Evolutionary conservation across 176 grass and related monocot genomes (phyloP).

Genomic region (Oryza brachyantha): DNA sequence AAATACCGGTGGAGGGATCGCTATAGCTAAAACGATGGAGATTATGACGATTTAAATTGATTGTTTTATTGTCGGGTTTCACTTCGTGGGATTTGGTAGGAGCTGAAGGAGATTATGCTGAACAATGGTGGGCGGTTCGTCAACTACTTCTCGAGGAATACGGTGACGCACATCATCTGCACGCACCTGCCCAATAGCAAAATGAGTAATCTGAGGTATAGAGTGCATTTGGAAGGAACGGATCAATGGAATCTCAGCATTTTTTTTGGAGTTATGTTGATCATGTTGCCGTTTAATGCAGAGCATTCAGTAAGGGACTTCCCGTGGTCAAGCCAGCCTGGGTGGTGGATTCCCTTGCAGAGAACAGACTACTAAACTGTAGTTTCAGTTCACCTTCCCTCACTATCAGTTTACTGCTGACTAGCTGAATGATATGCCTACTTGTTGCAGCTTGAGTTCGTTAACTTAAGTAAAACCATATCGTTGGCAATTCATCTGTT

Average conservation of each 20-base stretch:
- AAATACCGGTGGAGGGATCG: background rate
- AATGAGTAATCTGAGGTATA: slow-evolving; percentile 76
- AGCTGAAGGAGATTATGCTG: slow-evolving; percentile 88
- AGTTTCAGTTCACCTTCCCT: slow-evolving; percentile 30
- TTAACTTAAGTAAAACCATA: background rate
- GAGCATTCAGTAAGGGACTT: slow-evolving; percentile 74
- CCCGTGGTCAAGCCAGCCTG: slow-evolving; percentile 84
- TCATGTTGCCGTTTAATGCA: slow-evolving; percentile 34
- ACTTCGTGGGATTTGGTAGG: slow-evolving; percentile 38
- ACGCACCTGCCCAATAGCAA: slow-evolving; percentile 77
- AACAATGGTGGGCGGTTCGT: slow-evolving; percentile 80
- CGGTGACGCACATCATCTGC: slow-evolving; percentile 83
- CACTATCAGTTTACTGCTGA: background rate
- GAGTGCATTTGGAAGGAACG: background rate
- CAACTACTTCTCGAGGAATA: slow-evolving; percentile 88
- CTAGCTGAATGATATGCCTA: slow-evolving; percentile 27
- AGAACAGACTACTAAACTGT: slow-evolving; percentile 78
- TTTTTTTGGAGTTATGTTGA: background rate
- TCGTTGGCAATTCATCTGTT: background rate
- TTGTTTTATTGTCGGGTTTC: background rate
- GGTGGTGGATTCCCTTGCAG: slow-evolving; percentile 79
- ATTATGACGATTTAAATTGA: background rate
- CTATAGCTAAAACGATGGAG: background rate
- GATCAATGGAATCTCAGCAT: background rate
- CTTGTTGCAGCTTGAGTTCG: background rate